A percentile compares a stretch with the other conserved stretches of the same genome.
These are phyloP conservation scores for Endogone sp. DNA, from an alignment of 192 early-diverging fungal species.

Conservation along the genomic window DNA sequence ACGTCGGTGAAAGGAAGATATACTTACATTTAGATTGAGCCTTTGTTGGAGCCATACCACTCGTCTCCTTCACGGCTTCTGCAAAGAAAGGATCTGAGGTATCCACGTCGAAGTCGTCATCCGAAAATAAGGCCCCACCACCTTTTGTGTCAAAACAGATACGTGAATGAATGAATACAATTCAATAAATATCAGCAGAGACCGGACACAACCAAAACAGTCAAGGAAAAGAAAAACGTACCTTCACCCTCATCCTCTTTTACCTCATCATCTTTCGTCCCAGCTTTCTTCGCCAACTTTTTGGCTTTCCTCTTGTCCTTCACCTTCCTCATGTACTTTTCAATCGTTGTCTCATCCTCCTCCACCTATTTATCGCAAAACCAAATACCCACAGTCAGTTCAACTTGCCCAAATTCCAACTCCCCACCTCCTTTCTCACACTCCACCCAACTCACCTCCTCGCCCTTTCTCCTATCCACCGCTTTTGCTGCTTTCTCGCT, in stretches of 20 bases:
- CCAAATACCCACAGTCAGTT: slow-evolving; percentile 7
- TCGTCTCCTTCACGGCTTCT: slow-evolving; percentile 40
- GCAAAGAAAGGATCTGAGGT: slow-evolving; percentile 53
- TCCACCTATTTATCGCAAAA: slow-evolving; percentile 13
- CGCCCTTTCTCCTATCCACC: slow-evolving; percentile 46
- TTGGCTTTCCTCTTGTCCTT: slow-evolving; percentile 71
- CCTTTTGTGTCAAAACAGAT: slow-evolving; percentile 3
- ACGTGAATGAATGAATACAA: not conserved
- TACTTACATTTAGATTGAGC: not conserved
- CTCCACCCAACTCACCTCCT: slow-evolving; percentile 15
- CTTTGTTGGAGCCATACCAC: slow-evolving; percentile 1
- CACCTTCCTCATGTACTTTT: slow-evolving; percentile 75
- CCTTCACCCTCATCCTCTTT: slow-evolving; percentile 16
- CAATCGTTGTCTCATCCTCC: slow-evolving; percentile 83
- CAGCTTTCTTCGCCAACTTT: slow-evolving; percentile 45
- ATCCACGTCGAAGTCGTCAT: slow-evolving; percentile 49
- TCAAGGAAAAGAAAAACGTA: not conserved
- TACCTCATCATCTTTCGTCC: slow-evolving; percentile 13
- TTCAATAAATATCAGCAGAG: not conserved
- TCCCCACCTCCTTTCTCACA: not conserved
- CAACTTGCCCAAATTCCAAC: not conserved
- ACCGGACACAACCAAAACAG: not conserved
- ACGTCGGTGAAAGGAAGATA: not conserved
- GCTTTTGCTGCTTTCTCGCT: slow-evolving; percentile 62
- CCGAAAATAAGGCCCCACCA: slow-evolving; percentile 52